Conservation (phyloP, 169 alveolate species). For the Plasmodium coatneyi region DNA sequence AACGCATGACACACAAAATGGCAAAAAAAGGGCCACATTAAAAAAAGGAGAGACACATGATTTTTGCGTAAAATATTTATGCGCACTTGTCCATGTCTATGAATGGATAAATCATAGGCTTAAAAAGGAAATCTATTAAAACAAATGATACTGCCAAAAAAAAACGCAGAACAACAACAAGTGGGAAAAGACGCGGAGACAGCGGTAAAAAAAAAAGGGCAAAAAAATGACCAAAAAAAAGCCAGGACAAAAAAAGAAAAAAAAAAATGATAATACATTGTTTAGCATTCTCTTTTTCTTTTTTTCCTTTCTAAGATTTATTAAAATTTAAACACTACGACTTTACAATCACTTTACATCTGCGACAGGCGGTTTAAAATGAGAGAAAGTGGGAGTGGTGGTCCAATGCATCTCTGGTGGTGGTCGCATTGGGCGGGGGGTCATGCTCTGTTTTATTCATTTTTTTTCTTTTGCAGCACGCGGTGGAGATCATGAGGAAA, state of each 20-base stretch:
- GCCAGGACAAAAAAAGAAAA: neutral
- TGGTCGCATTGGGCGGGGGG: neutral
- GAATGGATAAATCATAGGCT: neutral
- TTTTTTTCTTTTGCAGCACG: neutral
- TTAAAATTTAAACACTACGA: conserved; percentile 29
- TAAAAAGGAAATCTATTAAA: conserved; percentile 11
- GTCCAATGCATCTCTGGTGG: neutral
- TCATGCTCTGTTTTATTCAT: neutral
- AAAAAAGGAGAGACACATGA: neutral
- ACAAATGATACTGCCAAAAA: conserved; percentile 20
- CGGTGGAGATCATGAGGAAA: neutral
- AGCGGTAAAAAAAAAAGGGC: neutral
- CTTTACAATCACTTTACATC: conserved; percentile 49
- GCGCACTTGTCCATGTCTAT: neutral
- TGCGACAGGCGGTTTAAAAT: conserved; percentile 50
- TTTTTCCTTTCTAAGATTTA: conserved; percentile 17
- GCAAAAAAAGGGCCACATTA: neutral
- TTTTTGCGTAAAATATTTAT: neutral
- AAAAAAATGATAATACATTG: conserved; percentile 1
- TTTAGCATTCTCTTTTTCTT: conserved; percentile 2
- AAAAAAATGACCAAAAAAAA: neutral
- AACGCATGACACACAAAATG: neutral
- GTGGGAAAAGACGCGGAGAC: too few species aligned
- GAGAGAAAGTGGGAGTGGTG: neutral
- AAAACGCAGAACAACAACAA: neutral